These are phyloP conservation scores for Leishmania braziliensis DNA, from an alignment of 208 protist genomes.

Conservation along the genomic window DNA sequence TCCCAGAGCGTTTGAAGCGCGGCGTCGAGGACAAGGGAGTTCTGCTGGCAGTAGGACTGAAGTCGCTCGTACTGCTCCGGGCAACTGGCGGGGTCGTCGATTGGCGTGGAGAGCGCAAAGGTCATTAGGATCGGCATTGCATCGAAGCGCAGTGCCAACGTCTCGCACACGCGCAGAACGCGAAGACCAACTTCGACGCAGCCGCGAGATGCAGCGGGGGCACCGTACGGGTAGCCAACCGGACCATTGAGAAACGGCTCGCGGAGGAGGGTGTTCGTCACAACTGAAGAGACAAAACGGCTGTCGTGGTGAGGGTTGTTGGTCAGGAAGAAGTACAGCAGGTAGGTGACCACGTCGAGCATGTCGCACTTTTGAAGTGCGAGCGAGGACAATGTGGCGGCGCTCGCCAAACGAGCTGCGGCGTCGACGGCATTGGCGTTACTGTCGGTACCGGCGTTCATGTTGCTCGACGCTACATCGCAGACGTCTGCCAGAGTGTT, in stretches of 20 bases:
- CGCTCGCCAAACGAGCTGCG: neutral
- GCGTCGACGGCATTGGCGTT: neutral
- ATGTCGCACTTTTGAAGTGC: slow-evolving; percentile 37
- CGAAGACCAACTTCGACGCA: slow-evolving; percentile 36
- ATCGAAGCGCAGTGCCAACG: slow-evolving; percentile 65
- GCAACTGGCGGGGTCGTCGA: slow-evolving; percentile 49
- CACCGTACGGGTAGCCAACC: slow-evolving; percentile 79
- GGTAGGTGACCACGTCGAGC: slow-evolving; percentile 56
- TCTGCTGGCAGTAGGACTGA: slow-evolving; percentile 55
- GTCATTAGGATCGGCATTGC: slow-evolving; percentile 60
- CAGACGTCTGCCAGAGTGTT: slow-evolving; percentile 45
- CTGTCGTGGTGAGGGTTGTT: slow-evolving; percentile 37
- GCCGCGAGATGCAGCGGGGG: slow-evolving; percentile 32
- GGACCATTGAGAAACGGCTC: slow-evolving; percentile 56
- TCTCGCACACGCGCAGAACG: slow-evolving; percentile 51
- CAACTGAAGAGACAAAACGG: slow-evolving; percentile 34
- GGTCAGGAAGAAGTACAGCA: slow-evolving; percentile 65
- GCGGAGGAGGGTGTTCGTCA: slow-evolving; percentile 66
- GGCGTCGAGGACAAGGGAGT: slow-evolving; percentile 44
- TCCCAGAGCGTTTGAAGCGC: slow-evolving; percentile 51
- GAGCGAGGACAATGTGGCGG: neutral
- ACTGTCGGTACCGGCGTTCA: neutral
- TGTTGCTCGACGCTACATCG: slow-evolving; percentile 2
- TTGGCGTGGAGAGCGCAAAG: slow-evolving; percentile 51
- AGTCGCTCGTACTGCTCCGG: slow-evolving; percentile 48